Conservation (phyloP, 2,329 filamentous ascomycete genomes). For the Cladophialophora psammophila region DNA sequence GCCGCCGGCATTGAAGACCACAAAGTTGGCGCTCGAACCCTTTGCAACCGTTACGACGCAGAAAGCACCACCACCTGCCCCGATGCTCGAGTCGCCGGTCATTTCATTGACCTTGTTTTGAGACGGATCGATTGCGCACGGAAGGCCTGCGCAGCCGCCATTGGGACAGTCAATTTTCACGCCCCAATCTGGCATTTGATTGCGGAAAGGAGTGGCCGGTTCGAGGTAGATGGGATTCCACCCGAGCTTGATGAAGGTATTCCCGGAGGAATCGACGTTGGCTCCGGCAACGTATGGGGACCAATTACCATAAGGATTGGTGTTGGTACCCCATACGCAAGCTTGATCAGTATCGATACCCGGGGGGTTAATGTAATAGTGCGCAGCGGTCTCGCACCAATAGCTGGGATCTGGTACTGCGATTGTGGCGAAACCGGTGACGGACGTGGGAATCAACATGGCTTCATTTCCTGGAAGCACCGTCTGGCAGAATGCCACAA, state of each 20-base stretch:
- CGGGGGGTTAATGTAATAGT: conserved; percentile 81
- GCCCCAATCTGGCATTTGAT: conserved; percentile 69
- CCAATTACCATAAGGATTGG: conserved; percentile 76
- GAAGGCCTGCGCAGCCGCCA: conserved; percentile 73
- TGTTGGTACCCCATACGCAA: conserved; percentile 74
- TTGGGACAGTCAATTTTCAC: conserved; percentile 73
- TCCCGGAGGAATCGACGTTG: conserved; percentile 70
- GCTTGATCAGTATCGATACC: conserved; percentile 66
- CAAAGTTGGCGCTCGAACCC: conserved; percentile 71
- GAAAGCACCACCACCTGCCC: conserved; percentile 73
- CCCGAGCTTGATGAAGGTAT: conserved; percentile 77
- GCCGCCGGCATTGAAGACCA: conserved; percentile 61
- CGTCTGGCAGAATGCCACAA: conserved; percentile 79
- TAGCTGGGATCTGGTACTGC: conserved; percentile 75
- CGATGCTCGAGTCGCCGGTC: conserved; percentile 62
- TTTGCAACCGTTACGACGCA: conserved; percentile 78
- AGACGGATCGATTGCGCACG: conserved; percentile 73
- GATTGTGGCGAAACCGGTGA: conserved; percentile 62
- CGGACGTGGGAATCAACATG: conserved; percentile 81
- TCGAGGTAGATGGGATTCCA: conserved; percentile 78
- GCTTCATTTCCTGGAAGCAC: conserved; percentile 80
- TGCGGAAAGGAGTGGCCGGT: conserved; percentile 59
- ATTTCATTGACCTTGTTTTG: conserved; percentile 65
- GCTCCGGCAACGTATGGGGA: conserved; percentile 77
- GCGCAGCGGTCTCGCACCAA: conserved; percentile 75